Percentiles rank a stretch among this genome's conserved stretches.
Evolutionary conservation across 176 grass and related monocot species (phyloP).

Genomic region (Dendrocalamus sinicus): DNA sequence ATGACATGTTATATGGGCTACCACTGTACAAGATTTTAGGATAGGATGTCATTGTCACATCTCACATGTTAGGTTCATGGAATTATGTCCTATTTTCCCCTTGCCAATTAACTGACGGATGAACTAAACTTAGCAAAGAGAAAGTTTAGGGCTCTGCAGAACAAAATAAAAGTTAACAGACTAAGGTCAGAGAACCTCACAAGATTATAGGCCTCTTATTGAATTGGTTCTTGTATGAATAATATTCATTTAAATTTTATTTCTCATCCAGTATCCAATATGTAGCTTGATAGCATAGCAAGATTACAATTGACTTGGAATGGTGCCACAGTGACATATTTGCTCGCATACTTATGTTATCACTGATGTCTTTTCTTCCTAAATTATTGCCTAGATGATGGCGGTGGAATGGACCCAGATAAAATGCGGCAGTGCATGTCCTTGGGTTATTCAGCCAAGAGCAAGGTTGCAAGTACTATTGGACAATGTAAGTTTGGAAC

Average conservation of each 20-base stretch:
- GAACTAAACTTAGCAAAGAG: slow-evolving; percentile 2
- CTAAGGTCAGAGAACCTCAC: background rate
- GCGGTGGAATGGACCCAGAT: slow-evolving; percentile 92
- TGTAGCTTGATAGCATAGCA: slow-evolving; percentile 7
- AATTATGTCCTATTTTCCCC: background rate
- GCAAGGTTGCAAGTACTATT: slow-evolving; percentile 83
- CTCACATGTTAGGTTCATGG: background rate
- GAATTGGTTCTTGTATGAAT: slow-evolving; percentile 18
- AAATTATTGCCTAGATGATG: slow-evolving; percentile 65
- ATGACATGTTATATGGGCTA: slow-evolving; percentile 10
- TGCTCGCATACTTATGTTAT: slow-evolving; percentile 17
- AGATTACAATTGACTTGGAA: background rate
- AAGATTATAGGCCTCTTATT: slow-evolving; percentile 32
- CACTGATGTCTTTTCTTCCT: slow-evolving; percentile 9
- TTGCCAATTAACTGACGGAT: slow-evolving; percentile 6
- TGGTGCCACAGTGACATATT: background rate
- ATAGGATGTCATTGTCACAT: slow-evolving; percentile 11
- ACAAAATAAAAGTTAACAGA: slow-evolving; percentile 6
- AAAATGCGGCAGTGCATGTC: slow-evolving; percentile 99
- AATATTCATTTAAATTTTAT: slow-evolving; percentile 19
- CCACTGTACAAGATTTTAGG: background rate
- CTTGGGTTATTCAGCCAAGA: slow-evolving; percentile 92
- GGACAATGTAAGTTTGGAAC: slow-evolving; percentile 81
- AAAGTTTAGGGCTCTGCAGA: background rate
- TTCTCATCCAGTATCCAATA: background rate